phyloP scores from a whole-genome alignment of 164 flowering plant genomes.

The Dillenia suffruticosa region DNA sequence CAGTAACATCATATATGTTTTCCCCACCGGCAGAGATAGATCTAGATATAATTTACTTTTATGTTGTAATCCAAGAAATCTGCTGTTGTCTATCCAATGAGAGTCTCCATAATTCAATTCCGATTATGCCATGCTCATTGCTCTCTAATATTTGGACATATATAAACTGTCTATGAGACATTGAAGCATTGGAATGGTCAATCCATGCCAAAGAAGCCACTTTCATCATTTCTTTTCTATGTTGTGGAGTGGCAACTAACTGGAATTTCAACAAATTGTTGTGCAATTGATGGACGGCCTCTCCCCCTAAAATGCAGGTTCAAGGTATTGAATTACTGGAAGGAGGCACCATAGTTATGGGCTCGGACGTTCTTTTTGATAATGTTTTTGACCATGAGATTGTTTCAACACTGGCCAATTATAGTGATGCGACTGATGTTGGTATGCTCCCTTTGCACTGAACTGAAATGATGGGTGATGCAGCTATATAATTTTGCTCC shows the following conservation, averaged over 20 bases:
- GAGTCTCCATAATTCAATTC: no score
- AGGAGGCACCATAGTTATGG: slow-evolving; percentile 80
- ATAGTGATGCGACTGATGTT: slow-evolving; percentile 51
- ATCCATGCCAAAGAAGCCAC: no score
- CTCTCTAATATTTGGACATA: no score
- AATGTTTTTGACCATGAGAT: slow-evolving; percentile 83
- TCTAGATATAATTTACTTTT: no score
- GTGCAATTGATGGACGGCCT: no score
- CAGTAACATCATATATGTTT: neutral
- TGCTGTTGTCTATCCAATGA: no score
- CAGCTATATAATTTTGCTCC: slow-evolving; percentile 1
- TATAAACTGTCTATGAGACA: no score
- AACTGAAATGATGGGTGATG: neutral
- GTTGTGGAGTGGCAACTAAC: neutral
- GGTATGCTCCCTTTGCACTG: slow-evolving; percentile 36
- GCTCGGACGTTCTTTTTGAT: slow-evolving; percentile 93
- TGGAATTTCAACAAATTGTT: neutral
- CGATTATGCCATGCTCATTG: no score
- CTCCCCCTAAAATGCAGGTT: slow-evolving; percentile 41
- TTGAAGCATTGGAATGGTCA: no score
- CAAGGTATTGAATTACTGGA: slow-evolving; percentile 50
- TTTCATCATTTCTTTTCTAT: no score
- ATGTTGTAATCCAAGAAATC: no score
- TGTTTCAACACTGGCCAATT: slow-evolving; percentile 34
- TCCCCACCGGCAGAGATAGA: no score